Conservation (phyloP, 1,284 basidiomycete species). For the Entoloma clypeatum region DNA sequence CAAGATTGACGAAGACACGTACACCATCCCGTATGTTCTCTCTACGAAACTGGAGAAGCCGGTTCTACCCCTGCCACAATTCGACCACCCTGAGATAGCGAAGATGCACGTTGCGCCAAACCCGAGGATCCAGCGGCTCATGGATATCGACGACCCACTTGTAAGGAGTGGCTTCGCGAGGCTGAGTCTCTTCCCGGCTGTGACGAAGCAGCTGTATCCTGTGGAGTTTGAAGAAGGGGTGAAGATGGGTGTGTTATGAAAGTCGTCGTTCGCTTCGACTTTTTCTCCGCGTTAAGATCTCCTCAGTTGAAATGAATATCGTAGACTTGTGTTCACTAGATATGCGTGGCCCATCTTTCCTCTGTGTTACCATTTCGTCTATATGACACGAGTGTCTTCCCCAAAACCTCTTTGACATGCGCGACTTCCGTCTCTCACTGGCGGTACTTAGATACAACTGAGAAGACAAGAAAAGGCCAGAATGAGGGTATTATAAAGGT, state of each 20-base stretch:
- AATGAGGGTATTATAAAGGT: too few relatives aligned
- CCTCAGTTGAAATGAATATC: neutral
- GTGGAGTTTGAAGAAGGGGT: slow-evolving; percentile 23
- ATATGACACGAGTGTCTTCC: too few relatives aligned
- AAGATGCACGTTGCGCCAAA: slow-evolving; percentile 24
- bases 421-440: too few relatives aligned
- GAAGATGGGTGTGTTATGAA: slow-evolving; percentile 17
- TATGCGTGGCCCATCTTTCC: too few relatives aligned
- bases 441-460: too few relatives aligned
- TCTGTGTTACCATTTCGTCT: too few relatives aligned
- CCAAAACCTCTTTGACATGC: too few relatives aligned
- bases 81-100: slow-evolving; percentile 17
- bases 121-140: slow-evolving; percentile 21
- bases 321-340: neutral
- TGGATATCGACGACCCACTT: slow-evolving; percentile 24
- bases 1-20: slow-evolving; percentile 25
- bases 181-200: slow-evolving; percentile 25
- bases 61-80: slow-evolving; percentile 23
- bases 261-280: neutral
- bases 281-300: neutral
- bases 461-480: too few relatives aligned
- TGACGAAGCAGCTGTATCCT: slow-evolving; percentile 24
- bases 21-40: slow-evolving; percentile 27
- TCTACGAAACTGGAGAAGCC: slow-evolving; percentile 26
- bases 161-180: slow-evolving; percentile 26